Percentiles rank a stretch among this genome's conserved stretches.
phyloP scores from a whole-genome alignment of 805 yeast species.

The Yarrowia phangngaensis region DNA sequence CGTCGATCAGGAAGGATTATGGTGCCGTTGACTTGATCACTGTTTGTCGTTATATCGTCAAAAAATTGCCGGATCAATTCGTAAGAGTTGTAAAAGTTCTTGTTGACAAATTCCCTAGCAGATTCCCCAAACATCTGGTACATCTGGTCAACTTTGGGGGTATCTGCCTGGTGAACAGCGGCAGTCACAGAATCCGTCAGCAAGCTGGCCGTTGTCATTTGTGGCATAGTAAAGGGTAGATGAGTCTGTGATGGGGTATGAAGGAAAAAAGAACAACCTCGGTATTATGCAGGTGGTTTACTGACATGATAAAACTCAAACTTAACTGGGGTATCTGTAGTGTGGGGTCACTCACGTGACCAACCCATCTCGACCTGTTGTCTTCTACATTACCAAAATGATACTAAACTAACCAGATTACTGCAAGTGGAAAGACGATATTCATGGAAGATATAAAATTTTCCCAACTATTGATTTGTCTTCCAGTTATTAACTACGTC shows the following conservation, averaged over 20 bases:
- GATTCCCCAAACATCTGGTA: conserved; percentile 24
- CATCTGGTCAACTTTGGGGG: conserved; percentile 8
- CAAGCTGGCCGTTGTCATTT: conserved; percentile 9
- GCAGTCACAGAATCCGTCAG: conserved; percentile 10
- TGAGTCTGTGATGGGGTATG: conserved; percentile 13
- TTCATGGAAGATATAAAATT: no score
- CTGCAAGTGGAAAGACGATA: no score
- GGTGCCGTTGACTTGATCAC: conserved; percentile 5
- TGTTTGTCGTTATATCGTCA: conserved; percentile 13
- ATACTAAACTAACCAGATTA: no score
- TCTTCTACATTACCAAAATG: no score
- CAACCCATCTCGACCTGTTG: no score
- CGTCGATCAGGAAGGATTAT: background rate
- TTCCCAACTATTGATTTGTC: no score
- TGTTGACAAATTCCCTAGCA: conserved; percentile 27
- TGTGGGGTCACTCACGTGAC: no score
- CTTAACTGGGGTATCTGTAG: no score
- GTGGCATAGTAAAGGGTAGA: conserved; percentile 7
- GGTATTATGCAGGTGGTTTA: no score
- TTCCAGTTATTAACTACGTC: no score
- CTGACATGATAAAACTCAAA: no score
- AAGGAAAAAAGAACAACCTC: no score
- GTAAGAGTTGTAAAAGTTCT: conserved; percentile 22
- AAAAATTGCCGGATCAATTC: conserved; percentile 25
- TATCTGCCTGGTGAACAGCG: background rate